A percentile compares a stretch with the other conserved stretches of the same genome.
These are phyloP conservation scores for Amanita phalloides DNA, from an alignment of 768 basidiomycete genomes.

Conservation along the genomic window DNA sequence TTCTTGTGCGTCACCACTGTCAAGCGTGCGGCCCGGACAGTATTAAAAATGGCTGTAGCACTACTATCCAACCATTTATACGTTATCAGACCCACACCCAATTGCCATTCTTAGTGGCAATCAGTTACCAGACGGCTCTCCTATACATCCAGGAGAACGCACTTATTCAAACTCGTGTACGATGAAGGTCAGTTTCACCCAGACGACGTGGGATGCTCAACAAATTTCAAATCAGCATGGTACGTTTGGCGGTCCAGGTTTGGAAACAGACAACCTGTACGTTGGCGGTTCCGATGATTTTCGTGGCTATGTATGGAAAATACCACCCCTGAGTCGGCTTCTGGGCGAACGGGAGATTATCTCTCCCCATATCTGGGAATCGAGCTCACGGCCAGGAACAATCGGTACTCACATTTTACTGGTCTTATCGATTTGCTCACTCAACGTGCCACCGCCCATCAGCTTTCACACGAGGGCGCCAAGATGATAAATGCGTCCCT, in stretches of 20 bases:
- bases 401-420: slow-evolving; percentile 21
- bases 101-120: slow-evolving; percentile 56
- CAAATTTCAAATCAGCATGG: slow-evolving; percentile 42
- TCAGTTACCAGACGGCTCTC: slow-evolving; percentile 44
- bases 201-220: background rate
- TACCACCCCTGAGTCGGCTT: slow-evolving; percentile 42
- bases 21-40: slow-evolving; percentile 7
- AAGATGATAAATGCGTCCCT: slow-evolving; percentile 42
- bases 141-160: slow-evolving; percentile 31
- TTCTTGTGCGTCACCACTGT: slow-evolving; percentile 34
- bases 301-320: slow-evolving; percentile 66
- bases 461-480: slow-evolving; percentile 37
- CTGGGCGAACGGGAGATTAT: slow-evolving; percentile 34
- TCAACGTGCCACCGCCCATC: background rate
- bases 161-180: slow-evolving; percentile 67
- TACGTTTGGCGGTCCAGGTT: slow-evolving; percentile 54
- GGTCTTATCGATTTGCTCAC: background rate
- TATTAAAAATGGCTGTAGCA: slow-evolving; percentile 28
- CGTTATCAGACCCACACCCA: slow-evolving; percentile 55
- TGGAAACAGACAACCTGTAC: slow-evolving; percentile 48
- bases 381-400: slow-evolving; percentile 18
- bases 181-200: slow-evolving; percentile 50
- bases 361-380: slow-evolving; percentile 33
- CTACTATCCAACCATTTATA: slow-evolving; percentile 62
- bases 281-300: slow-evolving; percentile 81